Evolutionary conservation across 345 rosid genomes (phyloP).

Genomic region (Eucalyptus viminalis): DNA sequence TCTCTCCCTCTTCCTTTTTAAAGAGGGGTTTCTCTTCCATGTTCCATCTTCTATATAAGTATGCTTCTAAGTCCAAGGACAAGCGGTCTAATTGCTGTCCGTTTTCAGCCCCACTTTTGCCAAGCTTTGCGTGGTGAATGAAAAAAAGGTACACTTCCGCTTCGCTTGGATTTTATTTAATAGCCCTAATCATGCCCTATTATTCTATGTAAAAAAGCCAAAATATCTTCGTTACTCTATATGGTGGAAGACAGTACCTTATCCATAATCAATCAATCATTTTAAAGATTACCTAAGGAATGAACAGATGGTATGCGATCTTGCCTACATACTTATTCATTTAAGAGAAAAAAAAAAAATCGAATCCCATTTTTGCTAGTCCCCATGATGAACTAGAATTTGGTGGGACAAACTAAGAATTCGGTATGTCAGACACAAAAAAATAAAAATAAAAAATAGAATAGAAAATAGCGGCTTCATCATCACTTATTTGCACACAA

Average conservation of each 20-base stretch:
- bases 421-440: not conserved
- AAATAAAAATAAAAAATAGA: too few species aligned
- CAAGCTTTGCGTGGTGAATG: not conserved
- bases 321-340: not conserved
- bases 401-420: not conserved
- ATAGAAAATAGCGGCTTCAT: not conserved
- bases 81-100: not conserved
- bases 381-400: not conserved
- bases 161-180: not conserved
- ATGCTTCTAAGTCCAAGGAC: not conserved
- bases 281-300: not conserved
- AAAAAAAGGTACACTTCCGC: not conserved
- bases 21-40: not conserved
- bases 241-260: not conserved
- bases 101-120: not conserved
- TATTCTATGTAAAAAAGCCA: not conserved
- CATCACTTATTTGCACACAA: not conserved
- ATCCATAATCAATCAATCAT: not conserved
- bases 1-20: not conserved
- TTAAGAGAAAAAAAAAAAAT: not conserved
- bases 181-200: not conserved
- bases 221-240: not conserved
- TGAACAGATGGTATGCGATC: not conserved
- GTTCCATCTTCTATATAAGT: not conserved
- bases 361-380: not conserved